Base-by-base conservation (phyloP, 148 eudicot species). In the Salicornia ramosissima region DNA sequence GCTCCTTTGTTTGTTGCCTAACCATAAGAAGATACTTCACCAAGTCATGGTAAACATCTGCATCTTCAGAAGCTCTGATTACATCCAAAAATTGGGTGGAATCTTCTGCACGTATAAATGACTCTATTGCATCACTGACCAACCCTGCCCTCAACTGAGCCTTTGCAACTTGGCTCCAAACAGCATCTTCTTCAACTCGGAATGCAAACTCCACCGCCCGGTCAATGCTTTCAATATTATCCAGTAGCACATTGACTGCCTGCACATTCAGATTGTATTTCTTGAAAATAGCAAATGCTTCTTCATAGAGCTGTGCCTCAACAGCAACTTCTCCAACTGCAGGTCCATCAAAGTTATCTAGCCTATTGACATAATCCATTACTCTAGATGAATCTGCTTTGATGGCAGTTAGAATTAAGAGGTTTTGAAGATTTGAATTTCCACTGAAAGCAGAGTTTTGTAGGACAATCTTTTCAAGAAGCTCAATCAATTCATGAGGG, bases 311-410 rank as follows among this genome's bases (percentile, higher is more conserved):
- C 71, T 86, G 90, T 65, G 96, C 94, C 80, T 93, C 96, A 64
- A 95, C 99, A 66, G 97, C 99, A 70, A 95, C 97, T 77, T 95
- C 99, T 54, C 99, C 99, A 73, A 95, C 94, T 18, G 97, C 97
- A 56, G 97, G 99, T 45, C 99, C 99, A 84, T 95, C 99, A 83
- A 95, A 95, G 78, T 95, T 95, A 78, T 95, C 99, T 71, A 95
- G 82, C 70, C 99, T 87, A 55, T 95, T 91, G 61, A 95, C 64
- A 66, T 95, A 95, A 75, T 95, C 99, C 91, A 95, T 95, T 47
- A 95, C 99, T 75, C 97, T 82, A 4, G 97, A 87, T 52, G 97
- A 83, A 79, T 95, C 99, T 25, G 97, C 99, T 78, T 89, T 91
- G 54, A 95, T 91, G 64, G 99, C 99, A 18, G 99, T 95, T 80